A percentile compares a stretch with the other conserved stretches of the same genome.
Evolutionary conservation across 2,329 filamentous ascomycete genomes (phyloP).

Genomic region (Amphichorda felina): DNA sequence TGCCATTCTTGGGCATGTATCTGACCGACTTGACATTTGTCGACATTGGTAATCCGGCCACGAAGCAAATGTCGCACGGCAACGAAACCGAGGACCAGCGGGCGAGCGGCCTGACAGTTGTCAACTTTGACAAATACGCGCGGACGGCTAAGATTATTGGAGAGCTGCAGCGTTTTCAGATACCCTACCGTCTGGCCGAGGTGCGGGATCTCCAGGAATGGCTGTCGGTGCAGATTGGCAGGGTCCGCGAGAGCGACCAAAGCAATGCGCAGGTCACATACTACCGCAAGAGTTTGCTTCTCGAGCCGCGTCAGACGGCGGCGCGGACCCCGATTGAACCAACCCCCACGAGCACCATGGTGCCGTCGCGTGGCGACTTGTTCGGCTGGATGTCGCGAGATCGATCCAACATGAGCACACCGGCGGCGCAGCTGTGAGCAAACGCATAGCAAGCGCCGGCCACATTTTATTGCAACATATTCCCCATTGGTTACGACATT

Average conservation of each 20-base stretch:
- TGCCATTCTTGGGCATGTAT: conserved; percentile 94
- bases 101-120: conserved; percentile 59
- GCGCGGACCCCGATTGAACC: conserved; percentile 18
- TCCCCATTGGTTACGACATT: conserved; percentile 4
- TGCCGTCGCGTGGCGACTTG: conserved; percentile 25
- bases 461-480: too few species aligned
- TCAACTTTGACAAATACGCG: conserved; percentile 97
- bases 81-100: conserved; percentile 45
- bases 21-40: conserved; percentile 93
- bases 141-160: conserved; percentile 93
- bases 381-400: conserved; percentile 41
- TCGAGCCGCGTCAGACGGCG: conserved; percentile 60
- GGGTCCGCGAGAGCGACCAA: conserved; percentile 52
- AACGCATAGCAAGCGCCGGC: not conserved
- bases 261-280: conserved; percentile 48
- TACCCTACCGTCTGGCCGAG: conserved; percentile 75
- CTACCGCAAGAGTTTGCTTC: conserved; percentile 72
- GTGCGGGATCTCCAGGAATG: conserved; percentile 86
- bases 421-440: conserved; percentile 4
- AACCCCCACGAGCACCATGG: conserved; percentile 15
- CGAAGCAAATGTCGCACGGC: conserved; percentile 52
- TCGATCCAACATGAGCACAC: conserved; percentile 18
- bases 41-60: conserved; percentile 83
- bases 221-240: conserved; percentile 71
- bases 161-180: conserved; percentile 91